phyloP scores from a whole-genome alignment of 2,329 filamentous ascomycete species.

The Dactylonectria macrodidyma region DNA sequence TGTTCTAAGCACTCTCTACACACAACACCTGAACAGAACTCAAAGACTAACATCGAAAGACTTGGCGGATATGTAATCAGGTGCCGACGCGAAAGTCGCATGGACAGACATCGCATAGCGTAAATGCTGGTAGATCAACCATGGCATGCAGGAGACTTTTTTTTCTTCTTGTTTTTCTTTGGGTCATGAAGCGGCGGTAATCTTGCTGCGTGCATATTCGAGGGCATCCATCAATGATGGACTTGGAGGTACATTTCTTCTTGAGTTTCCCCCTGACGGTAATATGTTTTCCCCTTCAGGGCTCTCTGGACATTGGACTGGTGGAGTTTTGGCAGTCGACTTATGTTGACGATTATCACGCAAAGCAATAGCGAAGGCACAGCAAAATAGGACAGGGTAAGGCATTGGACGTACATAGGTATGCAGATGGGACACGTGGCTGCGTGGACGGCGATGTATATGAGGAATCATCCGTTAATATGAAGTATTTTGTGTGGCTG shows the following conservation, averaged over 20 bases:
- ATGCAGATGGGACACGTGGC: neutral
- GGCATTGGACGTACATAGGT: slow-evolving; percentile 9
- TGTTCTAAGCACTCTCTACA: slow-evolving; percentile 23
- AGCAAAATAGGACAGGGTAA: neutral
- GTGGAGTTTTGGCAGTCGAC: slow-evolving; percentile 38
- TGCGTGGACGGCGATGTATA: slow-evolving; percentile 3
- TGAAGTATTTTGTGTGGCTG: neutral
- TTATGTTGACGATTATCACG: slow-evolving; percentile 31
- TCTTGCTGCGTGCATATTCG: slow-evolving; percentile 30
- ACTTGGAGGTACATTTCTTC: neutral
- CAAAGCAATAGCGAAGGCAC: slow-evolving; percentile 12
- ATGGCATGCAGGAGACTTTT: slow-evolving; percentile 23
- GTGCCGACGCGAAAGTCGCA: slow-evolving; percentile 23
- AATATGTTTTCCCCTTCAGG: slow-evolving; percentile 8
- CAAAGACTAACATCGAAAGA: slow-evolving; percentile 8
- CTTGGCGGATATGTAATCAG: slow-evolving; percentile 35
- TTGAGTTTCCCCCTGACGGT: slow-evolving; percentile 5
- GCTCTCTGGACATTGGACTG: slow-evolving; percentile 25
- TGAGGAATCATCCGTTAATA: neutral
- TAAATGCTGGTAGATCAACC: neutral
- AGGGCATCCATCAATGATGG: slow-evolving; percentile 12
- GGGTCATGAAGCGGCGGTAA: slow-evolving; percentile 25
- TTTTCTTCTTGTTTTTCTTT: slow-evolving; percentile 28
- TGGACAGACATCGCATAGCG: neutral
- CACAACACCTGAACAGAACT: slow-evolving; percentile 28